phyloP scores from a whole-genome alignment of 495 filamentous ascomycete species.

The Lophiostoma macrostomum region DNA sequence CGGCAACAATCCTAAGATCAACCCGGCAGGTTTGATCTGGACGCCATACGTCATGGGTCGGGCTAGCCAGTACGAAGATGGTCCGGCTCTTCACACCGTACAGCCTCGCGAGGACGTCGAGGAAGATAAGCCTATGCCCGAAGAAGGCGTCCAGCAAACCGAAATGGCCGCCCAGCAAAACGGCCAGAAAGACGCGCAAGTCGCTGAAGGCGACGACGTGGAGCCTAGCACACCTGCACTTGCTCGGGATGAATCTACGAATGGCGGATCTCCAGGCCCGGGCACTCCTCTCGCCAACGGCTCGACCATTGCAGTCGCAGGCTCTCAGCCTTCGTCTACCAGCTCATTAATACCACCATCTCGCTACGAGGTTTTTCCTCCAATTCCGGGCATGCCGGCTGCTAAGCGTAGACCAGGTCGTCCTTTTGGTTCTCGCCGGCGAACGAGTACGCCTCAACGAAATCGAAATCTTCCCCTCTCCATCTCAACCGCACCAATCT shows the following conservation, averaged over 20 bases:
- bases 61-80: slow-evolving; percentile 78
- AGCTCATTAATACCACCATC: slow-evolving; percentile 62
- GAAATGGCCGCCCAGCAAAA: slow-evolving; percentile 24
- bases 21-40: slow-evolving; percentile 80
- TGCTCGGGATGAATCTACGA: slow-evolving; percentile 15
- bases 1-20: slow-evolving; percentile 82
- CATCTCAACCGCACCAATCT: slow-evolving; percentile 13
- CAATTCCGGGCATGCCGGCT: slow-evolving; percentile 55
- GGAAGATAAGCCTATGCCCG: slow-evolving; percentile 48
- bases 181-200: slow-evolving; percentile 20
- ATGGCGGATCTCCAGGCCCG: slow-evolving; percentile 21
- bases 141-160: slow-evolving; percentile 43
- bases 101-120: slow-evolving; percentile 71
- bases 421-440: slow-evolving; percentile 40
- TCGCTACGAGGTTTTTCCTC: slow-evolving; percentile 83
- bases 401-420: slow-evolving; percentile 49
- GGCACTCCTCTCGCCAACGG: slow-evolving; percentile 32
- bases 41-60: slow-evolving; percentile 97
- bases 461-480: slow-evolving; percentile 19
- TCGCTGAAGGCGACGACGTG: slow-evolving; percentile 2
- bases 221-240: slow-evolving; percentile 17
- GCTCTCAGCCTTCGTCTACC: slow-evolving; percentile 26
- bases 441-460: slow-evolving; percentile 30
- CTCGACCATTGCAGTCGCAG: neutral
- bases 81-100: slow-evolving; percentile 78